These are phyloP conservation scores for Clarireedia monteithiana DNA, from an alignment of 2,329 filamentous ascomycete genomes.

Conservation along the genomic window DNA sequence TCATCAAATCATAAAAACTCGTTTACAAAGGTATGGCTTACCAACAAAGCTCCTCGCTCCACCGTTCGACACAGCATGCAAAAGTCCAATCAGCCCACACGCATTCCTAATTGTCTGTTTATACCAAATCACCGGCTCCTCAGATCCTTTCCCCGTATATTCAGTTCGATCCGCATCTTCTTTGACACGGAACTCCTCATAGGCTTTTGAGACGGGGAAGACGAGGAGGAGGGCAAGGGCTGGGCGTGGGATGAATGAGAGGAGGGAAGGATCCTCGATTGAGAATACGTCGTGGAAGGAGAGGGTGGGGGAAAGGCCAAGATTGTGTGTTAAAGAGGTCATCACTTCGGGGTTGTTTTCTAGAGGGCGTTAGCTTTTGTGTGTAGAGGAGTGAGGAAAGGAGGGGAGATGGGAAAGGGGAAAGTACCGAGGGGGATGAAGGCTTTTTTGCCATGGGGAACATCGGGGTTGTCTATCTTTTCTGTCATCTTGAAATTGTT, in stretches of 20 bases:
- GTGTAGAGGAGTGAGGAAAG: slow-evolving; percentile 18
- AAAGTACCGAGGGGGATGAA: slow-evolving; percentile 28
- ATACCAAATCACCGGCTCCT: slow-evolving; percentile 85
- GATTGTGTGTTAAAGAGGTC: slow-evolving; percentile 71
- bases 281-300: slow-evolving; percentile 90
- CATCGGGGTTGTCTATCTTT: slow-evolving; percentile 22
- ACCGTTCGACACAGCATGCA: slow-evolving; percentile 81
- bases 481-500: slow-evolving; percentile 5
- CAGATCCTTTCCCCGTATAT: slow-evolving; percentile 59
- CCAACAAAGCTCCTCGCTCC: slow-evolving; percentile 76
- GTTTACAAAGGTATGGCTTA: slow-evolving; percentile 30
- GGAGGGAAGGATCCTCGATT: slow-evolving; percentile 77
- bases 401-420: neutral
- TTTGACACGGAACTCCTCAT: slow-evolving; percentile 68
- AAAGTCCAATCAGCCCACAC: slow-evolving; percentile 81
- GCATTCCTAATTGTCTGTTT: slow-evolving; percentile 93
- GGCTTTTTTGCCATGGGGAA: slow-evolving; percentile 25
- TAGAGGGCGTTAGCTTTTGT: slow-evolving; percentile 31
- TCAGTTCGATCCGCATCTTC: slow-evolving; percentile 60
- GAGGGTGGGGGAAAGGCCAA: slow-evolving; percentile 70
- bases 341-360: slow-evolving; percentile 85
- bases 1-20: no score
- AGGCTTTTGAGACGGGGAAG: slow-evolving; percentile 75
- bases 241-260: slow-evolving; percentile 83
- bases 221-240: slow-evolving; percentile 86